These are phyloP conservation scores for Cyberlindnera euphorbiiphila DNA, from an alignment of 805 yeast genomes.

Conservation along the genomic window DNA sequence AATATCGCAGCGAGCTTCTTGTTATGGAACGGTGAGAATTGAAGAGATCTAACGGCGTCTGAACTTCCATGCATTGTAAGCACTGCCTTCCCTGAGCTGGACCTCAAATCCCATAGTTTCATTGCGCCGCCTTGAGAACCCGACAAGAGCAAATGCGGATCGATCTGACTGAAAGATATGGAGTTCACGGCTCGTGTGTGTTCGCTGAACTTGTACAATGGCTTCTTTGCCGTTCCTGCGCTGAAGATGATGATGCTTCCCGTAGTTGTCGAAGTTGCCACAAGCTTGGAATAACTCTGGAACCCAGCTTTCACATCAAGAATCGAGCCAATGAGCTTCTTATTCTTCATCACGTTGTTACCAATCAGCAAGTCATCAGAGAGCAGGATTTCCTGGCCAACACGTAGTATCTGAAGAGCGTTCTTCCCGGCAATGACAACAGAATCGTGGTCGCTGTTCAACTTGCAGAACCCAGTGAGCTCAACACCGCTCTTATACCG, in stretches of 20 bases:
- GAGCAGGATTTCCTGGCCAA: conserved; percentile 29
- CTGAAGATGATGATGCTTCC: conserved; percentile 41
- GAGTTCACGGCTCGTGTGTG: conserved; percentile 46
- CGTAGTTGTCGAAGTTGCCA: conserved; percentile 44
- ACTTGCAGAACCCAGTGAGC: conserved; percentile 20
- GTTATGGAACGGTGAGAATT: conserved; percentile 50
- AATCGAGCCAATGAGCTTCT: conserved; percentile 36
- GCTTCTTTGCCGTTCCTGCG: conserved; percentile 28
- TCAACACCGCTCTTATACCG: conserved; percentile 33
- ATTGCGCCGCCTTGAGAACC: conserved; percentile 83
- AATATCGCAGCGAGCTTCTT: conserved; percentile 71
- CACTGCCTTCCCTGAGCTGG: conserved; percentile 42
- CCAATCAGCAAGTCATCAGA: conserved; percentile 34
- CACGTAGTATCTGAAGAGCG: conserved; percentile 35
- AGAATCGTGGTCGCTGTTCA: conserved; percentile 22
- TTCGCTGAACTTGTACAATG: conserved; percentile 32
- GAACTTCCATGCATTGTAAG: conserved; percentile 56
- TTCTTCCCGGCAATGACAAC: conserved; percentile 42
- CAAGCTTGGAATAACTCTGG: conserved; percentile 33
- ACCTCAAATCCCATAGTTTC: conserved; percentile 69
- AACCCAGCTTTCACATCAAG: conserved; percentile 43
- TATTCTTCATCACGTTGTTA: conserved; percentile 28
- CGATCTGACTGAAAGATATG: conserved; percentile 37
- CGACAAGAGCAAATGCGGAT: conserved; percentile 40
- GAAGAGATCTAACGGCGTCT: conserved; percentile 63